Evolutionary conservation across 163 green algal species (phyloP).

Genomic region (Chloromonas sp.): DNA sequence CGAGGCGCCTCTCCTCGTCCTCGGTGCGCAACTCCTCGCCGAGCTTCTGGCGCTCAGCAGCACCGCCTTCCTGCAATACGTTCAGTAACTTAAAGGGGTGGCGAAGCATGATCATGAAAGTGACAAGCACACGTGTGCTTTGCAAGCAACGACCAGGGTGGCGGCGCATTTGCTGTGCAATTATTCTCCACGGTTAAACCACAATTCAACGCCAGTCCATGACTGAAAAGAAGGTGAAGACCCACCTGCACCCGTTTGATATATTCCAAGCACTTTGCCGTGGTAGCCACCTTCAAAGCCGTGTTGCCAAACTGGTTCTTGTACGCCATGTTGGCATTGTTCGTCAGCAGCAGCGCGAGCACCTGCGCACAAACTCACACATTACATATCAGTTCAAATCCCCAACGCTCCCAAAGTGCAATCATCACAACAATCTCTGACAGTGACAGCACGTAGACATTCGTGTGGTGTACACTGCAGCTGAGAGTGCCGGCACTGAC

Average conservation of each 20-base stretch:
- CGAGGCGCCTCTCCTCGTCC: not conserved
- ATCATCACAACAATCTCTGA: too few relatives aligned
- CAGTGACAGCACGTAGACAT: not conserved
- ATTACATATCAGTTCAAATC: too few relatives aligned
- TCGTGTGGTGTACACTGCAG: not conserved
- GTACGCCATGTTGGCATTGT: constrained; percentile 25
- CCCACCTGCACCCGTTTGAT: constrained; percentile 27
- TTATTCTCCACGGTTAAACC: too few relatives aligned
- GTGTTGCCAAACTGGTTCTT: constrained; percentile 44
- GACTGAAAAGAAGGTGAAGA: not conserved
- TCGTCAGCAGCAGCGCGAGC: constrained; percentile 23
- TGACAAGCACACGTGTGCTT: too few relatives aligned
- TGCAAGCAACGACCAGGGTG: too few relatives aligned
- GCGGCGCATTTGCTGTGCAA: too few relatives aligned
- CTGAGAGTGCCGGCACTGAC: not conserved
- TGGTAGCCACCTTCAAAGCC: constrained; percentile 13
- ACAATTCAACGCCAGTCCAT: too few relatives aligned
- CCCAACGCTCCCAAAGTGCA: too few relatives aligned
- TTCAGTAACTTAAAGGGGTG: not conserved
- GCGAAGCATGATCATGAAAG: too few relatives aligned
- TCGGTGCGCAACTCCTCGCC: constrained; percentile 16
- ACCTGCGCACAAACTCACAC: constrained; percentile 5
- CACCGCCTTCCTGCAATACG: constrained; percentile 13
- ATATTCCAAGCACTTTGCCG: constrained; percentile 7
- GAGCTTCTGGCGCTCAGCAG: constrained; percentile 19